phyloP scores from a whole-genome alignment of 2,329 filamentous ascomycete species.

The Colletotrichum noveboracense region DNA sequence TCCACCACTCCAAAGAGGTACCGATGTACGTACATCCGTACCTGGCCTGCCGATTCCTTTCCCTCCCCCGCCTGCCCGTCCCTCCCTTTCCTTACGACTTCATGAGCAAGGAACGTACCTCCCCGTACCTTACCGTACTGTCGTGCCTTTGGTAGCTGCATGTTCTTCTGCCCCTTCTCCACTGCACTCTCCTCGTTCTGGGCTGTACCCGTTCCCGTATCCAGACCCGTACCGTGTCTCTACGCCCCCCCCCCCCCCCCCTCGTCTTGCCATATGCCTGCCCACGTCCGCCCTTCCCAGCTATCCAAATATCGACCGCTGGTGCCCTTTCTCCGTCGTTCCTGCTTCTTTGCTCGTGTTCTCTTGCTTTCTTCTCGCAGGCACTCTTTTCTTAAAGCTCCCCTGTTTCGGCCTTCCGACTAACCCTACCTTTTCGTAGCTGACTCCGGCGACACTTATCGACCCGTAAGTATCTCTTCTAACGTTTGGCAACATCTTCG shows the following conservation, averaged over 20 bases:
- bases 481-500: background rate
- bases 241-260: conserved; percentile 39
- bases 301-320: conserved; percentile 21
- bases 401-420: conserved; percentile 42
- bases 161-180: conserved; percentile 50
- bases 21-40: background rate
- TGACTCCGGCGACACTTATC: conserved; percentile 66
- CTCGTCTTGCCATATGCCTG: conserved; percentile 28
- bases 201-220: conserved; percentile 34
- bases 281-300: conserved; percentile 23
- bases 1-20: conserved; percentile 26
- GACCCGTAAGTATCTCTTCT: conserved; percentile 54
- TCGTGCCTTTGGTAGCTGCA: conserved; percentile 38
- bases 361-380: conserved; percentile 7
- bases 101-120: background rate
- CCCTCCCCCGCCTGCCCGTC: conserved; percentile 26
- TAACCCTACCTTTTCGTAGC: conserved; percentile 45
- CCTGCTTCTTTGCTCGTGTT: conserved; percentile 26
- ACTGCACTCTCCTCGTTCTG: conserved; percentile 31
- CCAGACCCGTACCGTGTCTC: conserved; percentile 33
- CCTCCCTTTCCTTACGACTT: conserved; percentile 2
- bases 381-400: background rate
- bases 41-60: conserved; percentile 1
- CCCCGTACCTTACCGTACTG: background rate
- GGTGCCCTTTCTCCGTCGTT: conserved; percentile 27